A percentile compares a stretch with the other conserved stretches of the same genome.
phyloP scores from a whole-genome alignment of 352 stramenopile species.

The Phytopythium oedochilum region DNA sequence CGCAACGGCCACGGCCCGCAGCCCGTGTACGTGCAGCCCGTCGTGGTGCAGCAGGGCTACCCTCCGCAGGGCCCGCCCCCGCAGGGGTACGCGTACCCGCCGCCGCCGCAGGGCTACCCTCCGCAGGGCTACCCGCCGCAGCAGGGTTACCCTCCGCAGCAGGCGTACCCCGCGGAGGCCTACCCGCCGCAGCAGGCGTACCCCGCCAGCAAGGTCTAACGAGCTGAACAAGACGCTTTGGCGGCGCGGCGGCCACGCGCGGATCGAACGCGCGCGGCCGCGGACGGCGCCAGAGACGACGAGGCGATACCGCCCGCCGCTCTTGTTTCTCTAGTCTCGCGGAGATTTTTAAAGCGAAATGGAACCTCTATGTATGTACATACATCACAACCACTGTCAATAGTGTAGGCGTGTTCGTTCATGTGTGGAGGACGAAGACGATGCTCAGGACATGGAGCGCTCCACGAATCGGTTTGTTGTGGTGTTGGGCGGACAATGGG shows the following conservation, averaged over 20 bases:
- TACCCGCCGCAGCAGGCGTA: slow-evolving; percentile 13
- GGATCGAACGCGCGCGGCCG: slow-evolving; percentile 4
- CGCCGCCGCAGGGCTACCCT: slow-evolving; percentile 29
- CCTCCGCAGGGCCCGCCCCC: slow-evolving; percentile 20
- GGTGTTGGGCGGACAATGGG: too few relatives aligned
- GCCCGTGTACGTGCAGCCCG: slow-evolving; percentile 72
- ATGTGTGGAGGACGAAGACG: too few relatives aligned
- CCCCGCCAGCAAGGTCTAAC: slow-evolving; percentile 4
- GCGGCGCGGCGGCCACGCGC: background rate
- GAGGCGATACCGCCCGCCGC: too few relatives aligned
- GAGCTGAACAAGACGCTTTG: background rate
- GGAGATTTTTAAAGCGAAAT: slow-evolving; percentile 1
- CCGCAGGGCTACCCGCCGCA: slow-evolving; percentile 18
- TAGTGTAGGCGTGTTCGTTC: too few relatives aligned
- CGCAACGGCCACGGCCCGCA: slow-evolving; percentile 23
- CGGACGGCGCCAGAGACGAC: background rate
- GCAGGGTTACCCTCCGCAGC: slow-evolving; percentile 20
- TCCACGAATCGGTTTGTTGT: too few relatives aligned
- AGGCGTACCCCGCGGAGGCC: slow-evolving; percentile 28
- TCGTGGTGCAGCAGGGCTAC: slow-evolving; percentile 47
- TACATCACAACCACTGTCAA: too few relatives aligned
- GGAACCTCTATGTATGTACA: background rate
- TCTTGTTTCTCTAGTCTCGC: background rate
- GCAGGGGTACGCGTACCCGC: slow-evolving; percentile 25
- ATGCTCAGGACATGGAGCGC: too few relatives aligned